phyloP scores from a whole-genome alignment of 2,329 filamentous ascomycete genomes.

The Byssoonygena ceratinophila region DNA sequence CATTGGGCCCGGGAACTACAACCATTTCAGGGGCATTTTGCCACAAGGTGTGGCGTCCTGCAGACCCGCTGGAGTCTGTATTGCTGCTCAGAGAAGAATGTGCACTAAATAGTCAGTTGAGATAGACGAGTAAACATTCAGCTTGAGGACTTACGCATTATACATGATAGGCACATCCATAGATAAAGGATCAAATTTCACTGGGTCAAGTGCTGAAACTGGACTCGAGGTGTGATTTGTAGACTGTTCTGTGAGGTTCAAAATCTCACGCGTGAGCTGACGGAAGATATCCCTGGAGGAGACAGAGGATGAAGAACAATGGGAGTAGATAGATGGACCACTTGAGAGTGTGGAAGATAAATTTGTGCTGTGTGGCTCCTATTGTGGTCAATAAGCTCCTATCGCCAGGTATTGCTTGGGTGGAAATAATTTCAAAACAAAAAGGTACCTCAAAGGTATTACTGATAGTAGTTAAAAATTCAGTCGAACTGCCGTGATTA shows the following conservation, averaged over 20 bases:
- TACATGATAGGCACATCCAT: slow-evolving; percentile 25
- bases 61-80: slow-evolving; percentile 21
- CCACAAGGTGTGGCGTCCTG: slow-evolving; percentile 21
- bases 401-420: slow-evolving; percentile 1
- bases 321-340: background rate
- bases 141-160: slow-evolving; percentile 20
- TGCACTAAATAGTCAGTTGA: slow-evolving; percentile 16
- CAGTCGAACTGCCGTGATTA: background rate
- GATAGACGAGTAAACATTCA: background rate
- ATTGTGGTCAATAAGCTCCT: slow-evolving; percentile 1
- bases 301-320: slow-evolving; percentile 13
- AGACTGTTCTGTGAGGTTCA: slow-evolving; percentile 15
- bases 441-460: background rate
- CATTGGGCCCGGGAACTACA: slow-evolving; percentile 13
- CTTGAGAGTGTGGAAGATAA: background rate
- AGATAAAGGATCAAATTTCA: slow-evolving; percentile 18
- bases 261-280: slow-evolving; percentile 18
- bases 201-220: slow-evolving; percentile 13
- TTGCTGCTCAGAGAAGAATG: slow-evolving; percentile 22
- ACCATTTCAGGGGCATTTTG: slow-evolving; percentile 15
- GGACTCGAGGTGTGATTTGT: slow-evolving; percentile 6
- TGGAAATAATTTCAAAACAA: background rate
- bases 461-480: background rate
- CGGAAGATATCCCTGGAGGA: slow-evolving; percentile 14
- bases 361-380: background rate